phyloP scores from a whole-genome alignment of 371 early-diverging fungal species.

The Choanephora cucurbitarum region DNA sequence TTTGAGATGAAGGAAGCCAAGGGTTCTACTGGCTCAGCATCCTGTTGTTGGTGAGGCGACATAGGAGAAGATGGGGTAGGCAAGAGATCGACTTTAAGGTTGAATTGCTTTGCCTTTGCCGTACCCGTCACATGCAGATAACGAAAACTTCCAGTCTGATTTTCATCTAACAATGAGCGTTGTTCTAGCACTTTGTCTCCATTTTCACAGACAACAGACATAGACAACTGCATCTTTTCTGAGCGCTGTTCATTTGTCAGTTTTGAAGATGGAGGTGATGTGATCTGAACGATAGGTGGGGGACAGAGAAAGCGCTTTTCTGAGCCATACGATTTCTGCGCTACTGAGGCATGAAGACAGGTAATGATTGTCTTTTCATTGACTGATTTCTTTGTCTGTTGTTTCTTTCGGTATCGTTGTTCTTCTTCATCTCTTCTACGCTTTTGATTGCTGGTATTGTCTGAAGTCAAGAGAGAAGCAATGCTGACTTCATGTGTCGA shows the following conservation, averaged over 20 bases:
- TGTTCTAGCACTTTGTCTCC: conserved; percentile 55
- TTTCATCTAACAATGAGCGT: conserved; percentile 55
- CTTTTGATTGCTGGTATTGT: conserved; percentile 19
- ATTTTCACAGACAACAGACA: conserved; percentile 65
- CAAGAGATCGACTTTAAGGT: conserved; percentile 61
- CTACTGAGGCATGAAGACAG: conserved; percentile 69
- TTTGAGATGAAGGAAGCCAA: conserved; percentile 67
- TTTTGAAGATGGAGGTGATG: conserved; percentile 18
- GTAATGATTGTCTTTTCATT: conserved; percentile 51
- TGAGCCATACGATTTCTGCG: conserved; percentile 88
- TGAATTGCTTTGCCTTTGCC: conserved; percentile 78
- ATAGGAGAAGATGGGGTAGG: conserved; percentile 16
- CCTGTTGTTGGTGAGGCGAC: conserved; percentile 4
- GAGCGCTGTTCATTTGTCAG: conserved; percentile 10
- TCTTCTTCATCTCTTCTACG: conserved; percentile 17
- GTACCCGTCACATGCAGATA: conserved; percentile 77
- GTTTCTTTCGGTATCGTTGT: background rate
- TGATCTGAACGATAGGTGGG: conserved; percentile 67
- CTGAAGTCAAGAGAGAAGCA: conserved; percentile 19
- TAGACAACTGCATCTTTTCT: conserved; percentile 56
- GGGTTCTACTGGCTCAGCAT: background rate
- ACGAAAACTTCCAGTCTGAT: conserved; percentile 59
- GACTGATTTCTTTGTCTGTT: conserved; percentile 11
- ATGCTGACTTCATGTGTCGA: conserved; percentile 19
- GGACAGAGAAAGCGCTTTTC: conserved; percentile 87